Conservation (phyloP, 2,329 filamentous ascomycete species). For the Trichoderma polysporum region DNA sequence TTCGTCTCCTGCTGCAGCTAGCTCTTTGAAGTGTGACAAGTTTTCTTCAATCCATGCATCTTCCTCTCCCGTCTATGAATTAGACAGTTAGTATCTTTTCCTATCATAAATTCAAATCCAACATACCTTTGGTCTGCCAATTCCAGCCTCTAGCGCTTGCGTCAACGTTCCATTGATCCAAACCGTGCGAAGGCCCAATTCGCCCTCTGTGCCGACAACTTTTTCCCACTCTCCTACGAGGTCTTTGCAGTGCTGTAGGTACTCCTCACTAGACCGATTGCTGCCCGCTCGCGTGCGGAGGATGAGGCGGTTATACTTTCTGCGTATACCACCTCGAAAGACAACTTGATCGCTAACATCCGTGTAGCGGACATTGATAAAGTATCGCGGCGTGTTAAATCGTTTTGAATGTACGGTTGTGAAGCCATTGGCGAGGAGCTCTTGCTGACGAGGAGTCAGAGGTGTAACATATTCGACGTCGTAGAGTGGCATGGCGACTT, state of each 20-base stretch:
- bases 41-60: neutral
- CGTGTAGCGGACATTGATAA: conserved; percentile 16
- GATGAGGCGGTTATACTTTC: conserved; percentile 13
- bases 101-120: neutral
- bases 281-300: conserved; percentile 11
- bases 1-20: conserved; percentile 3
- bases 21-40: neutral
- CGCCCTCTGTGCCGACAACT: neutral
- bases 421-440: conserved; percentile 1
- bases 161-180: conserved; percentile 2
- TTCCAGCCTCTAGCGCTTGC: conserved; percentile 8
- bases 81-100: neutral
- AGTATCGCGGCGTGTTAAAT: conserved; percentile 11
- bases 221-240: neutral
- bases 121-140: conserved; percentile 11
- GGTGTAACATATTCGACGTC: conserved; percentile 13
- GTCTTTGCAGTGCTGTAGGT: conserved; percentile 9
- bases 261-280: neutral
- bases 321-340: conserved; percentile 7
- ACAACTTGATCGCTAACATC: conserved; percentile 10
- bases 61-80: conserved; percentile 14
- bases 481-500: conserved; percentile 7
- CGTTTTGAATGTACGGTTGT: conserved; percentile 7
- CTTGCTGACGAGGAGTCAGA: neutral
- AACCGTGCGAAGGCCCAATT: neutral